Percentiles rank a stretch among this genome's conserved stretches.
These are phyloP conservation scores for Asparagopsis taxiformis DNA, from an alignment of 31 red algal species.

Conservation along the genomic window DNA sequence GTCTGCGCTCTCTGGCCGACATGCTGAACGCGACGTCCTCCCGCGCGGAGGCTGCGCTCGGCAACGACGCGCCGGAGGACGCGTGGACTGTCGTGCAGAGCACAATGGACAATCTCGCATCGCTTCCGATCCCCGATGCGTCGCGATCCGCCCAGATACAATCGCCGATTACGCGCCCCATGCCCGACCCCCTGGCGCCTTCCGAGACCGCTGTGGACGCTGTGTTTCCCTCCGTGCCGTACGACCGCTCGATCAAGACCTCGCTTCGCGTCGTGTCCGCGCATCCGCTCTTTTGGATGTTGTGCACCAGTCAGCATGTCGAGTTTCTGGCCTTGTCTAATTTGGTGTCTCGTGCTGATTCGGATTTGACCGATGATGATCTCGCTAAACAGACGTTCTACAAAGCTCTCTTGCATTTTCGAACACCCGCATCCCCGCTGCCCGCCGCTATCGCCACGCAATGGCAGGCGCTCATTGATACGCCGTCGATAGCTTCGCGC, in stretches of 20 bases:
- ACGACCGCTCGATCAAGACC: slow-evolving; percentile 22
- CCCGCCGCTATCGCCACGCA: slow-evolving; percentile 10
- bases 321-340: slow-evolving; percentile 12
- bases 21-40: slow-evolving; percentile 18
- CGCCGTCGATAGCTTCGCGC: neutral
- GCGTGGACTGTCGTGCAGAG: slow-evolving; percentile 35
- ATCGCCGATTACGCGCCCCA: neutral
- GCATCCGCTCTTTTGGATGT: slow-evolving; percentile 12
- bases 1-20: slow-evolving; percentile 39
- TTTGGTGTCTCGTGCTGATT: slow-evolving; percentile 15
- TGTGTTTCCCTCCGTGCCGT: neutral
- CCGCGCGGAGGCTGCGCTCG: slow-evolving; percentile 50
- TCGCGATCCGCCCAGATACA: neutral
- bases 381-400: slow-evolving; percentile 20
- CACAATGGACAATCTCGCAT: slow-evolving; percentile 40
- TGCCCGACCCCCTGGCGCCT: neutral
- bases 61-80: slow-evolving; percentile 34
- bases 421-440: slow-evolving; percentile 20
- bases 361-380: neutral
- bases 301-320: slow-evolving; percentile 4
- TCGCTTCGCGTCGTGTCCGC: slow-evolving; percentile 5
- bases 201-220: neutral
- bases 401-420: slow-evolving; percentile 46
- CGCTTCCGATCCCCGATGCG: slow-evolving; percentile 1
- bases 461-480: slow-evolving; percentile 33